phyloP scores from a whole-genome alignment of 805 yeast species.

The Saccharomycopsis guyanensis region DNA sequence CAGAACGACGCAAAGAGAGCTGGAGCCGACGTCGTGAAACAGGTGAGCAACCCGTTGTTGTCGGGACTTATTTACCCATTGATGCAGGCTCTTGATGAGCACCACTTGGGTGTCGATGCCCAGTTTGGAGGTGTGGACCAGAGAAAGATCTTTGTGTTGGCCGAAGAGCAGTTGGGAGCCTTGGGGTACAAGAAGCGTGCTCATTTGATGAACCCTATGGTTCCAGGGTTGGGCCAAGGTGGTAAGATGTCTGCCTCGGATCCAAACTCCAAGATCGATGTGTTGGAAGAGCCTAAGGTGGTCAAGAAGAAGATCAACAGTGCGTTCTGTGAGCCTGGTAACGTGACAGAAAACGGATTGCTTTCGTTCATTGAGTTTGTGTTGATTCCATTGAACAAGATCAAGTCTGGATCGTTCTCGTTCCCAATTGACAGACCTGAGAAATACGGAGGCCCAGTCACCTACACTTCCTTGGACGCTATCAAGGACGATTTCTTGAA shows the following conservation, averaged over 20 bases:
- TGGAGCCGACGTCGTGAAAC: constrained; percentile 99
- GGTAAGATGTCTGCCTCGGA: constrained; percentile 99
- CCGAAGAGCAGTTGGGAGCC: constrained; percentile 84
- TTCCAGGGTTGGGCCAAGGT: constrained; percentile 94
- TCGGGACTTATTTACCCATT: constrained; percentile 94
- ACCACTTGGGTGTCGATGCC: constrained; percentile 78
- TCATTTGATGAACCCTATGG: constrained; percentile 98
- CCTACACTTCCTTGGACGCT: constrained; percentile 58
- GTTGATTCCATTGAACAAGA: constrained; percentile 75
- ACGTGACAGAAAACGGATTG: constrained; percentile 83
- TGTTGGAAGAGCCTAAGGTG: constrained; percentile 79
- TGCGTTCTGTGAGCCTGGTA: constrained; percentile 96
- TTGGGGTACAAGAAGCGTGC: constrained; percentile 96
- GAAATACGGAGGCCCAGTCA: constrained; percentile 90
- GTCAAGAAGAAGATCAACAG: constrained; percentile 86
- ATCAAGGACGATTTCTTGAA: constrained; percentile 65
- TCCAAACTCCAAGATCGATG: constrained; percentile 94
- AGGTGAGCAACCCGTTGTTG: constrained; percentile 87
- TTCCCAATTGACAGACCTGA: constrained; percentile 88
- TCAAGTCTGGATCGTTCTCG: constrained; percentile 51
- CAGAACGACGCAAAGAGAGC: constrained; percentile 98
- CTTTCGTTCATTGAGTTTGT: constrained; percentile 81
- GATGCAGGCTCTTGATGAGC: constrained; percentile 98
- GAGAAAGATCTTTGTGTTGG: constrained; percentile 92
- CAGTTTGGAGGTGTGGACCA: constrained; percentile 99